Evolutionary conservation across 1,284 basidiomycete species (phyloP).

Genomic region (Xerocomus minutiporus): DNA sequence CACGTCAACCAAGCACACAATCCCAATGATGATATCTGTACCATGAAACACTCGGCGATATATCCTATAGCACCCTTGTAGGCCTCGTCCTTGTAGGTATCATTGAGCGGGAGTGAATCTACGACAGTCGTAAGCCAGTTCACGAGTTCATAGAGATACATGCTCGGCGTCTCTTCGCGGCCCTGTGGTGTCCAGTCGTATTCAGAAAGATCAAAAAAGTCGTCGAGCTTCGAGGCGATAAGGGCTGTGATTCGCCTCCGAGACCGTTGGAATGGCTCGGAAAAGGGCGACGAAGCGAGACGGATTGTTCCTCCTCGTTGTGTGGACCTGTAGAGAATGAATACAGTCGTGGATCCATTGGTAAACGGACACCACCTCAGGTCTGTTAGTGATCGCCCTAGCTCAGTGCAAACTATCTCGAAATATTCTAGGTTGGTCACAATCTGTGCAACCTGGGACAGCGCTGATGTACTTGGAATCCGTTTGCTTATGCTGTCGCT

Average conservation of each 20-base stretch:
- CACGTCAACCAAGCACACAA: neutral
- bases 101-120: constrained; percentile 85
- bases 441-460: constrained; percentile 94
- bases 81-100: constrained; percentile 81
- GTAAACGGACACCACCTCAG: constrained; percentile 53
- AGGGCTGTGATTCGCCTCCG: constrained; percentile 77
- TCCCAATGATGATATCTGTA: constrained; percentile 26
- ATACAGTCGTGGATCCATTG: neutral
- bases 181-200: constrained; percentile 85
- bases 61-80: constrained; percentile 84
- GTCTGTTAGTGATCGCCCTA: constrained; percentile 83
- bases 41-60: constrained; percentile 85
- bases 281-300: constrained; percentile 69
- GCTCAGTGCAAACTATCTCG: constrained; percentile 77
- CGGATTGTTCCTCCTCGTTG: constrained; percentile 79
- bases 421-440: constrained; percentile 94
- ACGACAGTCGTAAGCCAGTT: constrained; percentile 97
- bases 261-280: constrained; percentile 64
- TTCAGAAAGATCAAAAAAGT: constrained; percentile 92
- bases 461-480: constrained; percentile 68
- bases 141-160: constrained; percentile 91
- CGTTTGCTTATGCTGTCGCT: constrained; percentile 72
- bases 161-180: constrained; percentile 74
- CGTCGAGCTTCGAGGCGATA: constrained; percentile 91
- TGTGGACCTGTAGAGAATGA: constrained; percentile 51